Percentiles rank a stretch among this genome's conserved stretches.
Conservation (phyloP, 2,329 filamentous ascomycete species). For the Botryotinia calthae region DNA sequence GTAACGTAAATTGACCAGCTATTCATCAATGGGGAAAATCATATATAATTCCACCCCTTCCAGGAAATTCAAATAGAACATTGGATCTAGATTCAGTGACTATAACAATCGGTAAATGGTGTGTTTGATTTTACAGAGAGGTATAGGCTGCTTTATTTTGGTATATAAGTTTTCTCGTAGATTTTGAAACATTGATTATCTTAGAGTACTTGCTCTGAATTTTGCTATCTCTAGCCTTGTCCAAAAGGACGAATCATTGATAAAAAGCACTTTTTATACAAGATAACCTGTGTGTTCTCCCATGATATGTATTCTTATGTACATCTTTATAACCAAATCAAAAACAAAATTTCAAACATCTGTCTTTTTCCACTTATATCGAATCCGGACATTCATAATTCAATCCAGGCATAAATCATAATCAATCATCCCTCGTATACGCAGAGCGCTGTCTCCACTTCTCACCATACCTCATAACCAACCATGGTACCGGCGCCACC, state of each 20-base stretch:
- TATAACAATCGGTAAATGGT: no score
- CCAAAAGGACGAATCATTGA: background rate
- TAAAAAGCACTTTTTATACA: background rate
- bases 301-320: background rate
- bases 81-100: no score
- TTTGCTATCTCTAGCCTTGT: background rate
- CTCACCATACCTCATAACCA: constrained; percentile 50
- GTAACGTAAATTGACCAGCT: no score
- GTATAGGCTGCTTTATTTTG: background rate
- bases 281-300: background rate
- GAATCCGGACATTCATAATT: background rate
- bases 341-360: background rate
- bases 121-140: background rate
- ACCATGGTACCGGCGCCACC: constrained; percentile 50
- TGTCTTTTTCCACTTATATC: background rate
- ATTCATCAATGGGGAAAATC: no score
- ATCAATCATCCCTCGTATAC: constrained; percentile 8
- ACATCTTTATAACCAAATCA: background rate
- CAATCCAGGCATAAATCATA: background rate
- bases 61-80: no score
- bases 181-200: background rate
- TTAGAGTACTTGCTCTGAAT: background rate
- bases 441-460: constrained; percentile 11
- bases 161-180: background rate
- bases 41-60: no score